A percentile compares a stretch with the other conserved stretches of the same genome.
phyloP scores from a whole-genome alignment of 148 eudicot species.

The Vaccinium vitisidaea region DNA sequence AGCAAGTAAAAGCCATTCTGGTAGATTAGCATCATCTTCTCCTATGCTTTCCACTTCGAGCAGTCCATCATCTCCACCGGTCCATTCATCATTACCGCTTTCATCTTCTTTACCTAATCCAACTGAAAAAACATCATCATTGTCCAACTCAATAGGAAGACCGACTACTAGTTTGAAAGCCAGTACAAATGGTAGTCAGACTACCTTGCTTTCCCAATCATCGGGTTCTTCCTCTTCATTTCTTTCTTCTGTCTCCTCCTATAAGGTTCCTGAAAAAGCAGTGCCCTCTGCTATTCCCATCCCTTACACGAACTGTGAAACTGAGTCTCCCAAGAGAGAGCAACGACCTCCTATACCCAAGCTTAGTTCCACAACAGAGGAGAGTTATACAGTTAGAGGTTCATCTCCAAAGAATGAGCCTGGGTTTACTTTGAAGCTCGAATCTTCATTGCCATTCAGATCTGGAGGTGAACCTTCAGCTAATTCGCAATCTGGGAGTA shows the following conservation, averaged over 20 bases:
- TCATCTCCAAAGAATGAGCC: slow-evolving; percentile 34
- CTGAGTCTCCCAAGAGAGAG: slow-evolving; percentile 23
- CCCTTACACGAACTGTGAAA: slow-evolving; percentile 25
- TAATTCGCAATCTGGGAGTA: slow-evolving; percentile 32
- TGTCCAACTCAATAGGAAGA: slow-evolving; percentile 17
- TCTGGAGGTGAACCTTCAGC: slow-evolving; percentile 29
- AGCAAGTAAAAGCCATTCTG: slow-evolving; percentile 24
- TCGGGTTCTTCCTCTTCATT: slow-evolving; percentile 29
- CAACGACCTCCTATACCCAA: slow-evolving; percentile 32
- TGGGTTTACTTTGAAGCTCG: slow-evolving; percentile 25
- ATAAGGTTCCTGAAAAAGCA: slow-evolving; percentile 20
- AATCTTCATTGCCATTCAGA: slow-evolving; percentile 23
- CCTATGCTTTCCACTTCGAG: slow-evolving; percentile 26
- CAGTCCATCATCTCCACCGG: slow-evolving; percentile 23
- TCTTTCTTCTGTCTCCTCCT: slow-evolving; percentile 28
- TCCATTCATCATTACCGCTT: slow-evolving; percentile 19
- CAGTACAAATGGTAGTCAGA: slow-evolving; percentile 31
- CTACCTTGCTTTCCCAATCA: slow-evolving; percentile 29
- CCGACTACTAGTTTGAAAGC: slow-evolving; percentile 26
- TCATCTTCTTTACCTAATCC: slow-evolving; percentile 31
- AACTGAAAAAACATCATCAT: slow-evolving; percentile 26
- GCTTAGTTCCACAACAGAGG: slow-evolving; percentile 23
- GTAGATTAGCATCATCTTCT: slow-evolving; percentile 14
- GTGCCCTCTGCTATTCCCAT: slow-evolving; percentile 22
- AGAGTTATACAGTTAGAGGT: slow-evolving; percentile 13